Percentiles rank a stretch among this genome's conserved stretches.
phyloP scores from a whole-genome alignment of 2,329 filamentous ascomycete species.

The Colletotrichum sp. region DNA sequence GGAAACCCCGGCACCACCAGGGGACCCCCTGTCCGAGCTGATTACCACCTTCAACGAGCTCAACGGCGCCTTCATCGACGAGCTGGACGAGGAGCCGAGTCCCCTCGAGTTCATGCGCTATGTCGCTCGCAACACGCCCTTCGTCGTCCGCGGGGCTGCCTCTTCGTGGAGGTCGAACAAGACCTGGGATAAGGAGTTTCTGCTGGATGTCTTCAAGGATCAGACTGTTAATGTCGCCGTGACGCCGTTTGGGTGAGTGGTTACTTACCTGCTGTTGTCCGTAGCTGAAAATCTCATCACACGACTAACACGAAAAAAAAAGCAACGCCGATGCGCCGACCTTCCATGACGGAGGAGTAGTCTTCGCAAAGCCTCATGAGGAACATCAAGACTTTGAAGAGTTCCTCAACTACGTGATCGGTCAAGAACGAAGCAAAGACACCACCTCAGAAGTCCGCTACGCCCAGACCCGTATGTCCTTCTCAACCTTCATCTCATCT shows the following conservation, averaged over 20 bases:
- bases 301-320: not conserved
- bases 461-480: constrained; percentile 70
- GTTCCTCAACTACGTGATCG: constrained; percentile 66
- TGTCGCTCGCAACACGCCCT: constrained; percentile 76
- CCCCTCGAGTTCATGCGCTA: constrained; percentile 82
- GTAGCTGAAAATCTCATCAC: not conserved
- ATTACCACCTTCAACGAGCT: constrained; percentile 77
- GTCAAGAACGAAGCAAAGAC: constrained; percentile 28
- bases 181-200: constrained; percentile 67
- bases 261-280: not conserved
- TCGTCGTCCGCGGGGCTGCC: constrained; percentile 71
- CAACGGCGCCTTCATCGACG: constrained; percentile 65
- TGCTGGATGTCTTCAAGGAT: constrained; percentile 59
- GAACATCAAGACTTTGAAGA: constrained; percentile 64
- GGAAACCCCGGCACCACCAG: not conserved
- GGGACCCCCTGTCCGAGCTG: constrained; percentile 56
- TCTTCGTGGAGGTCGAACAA: constrained; percentile 65
- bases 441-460: constrained; percentile 63
- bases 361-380: constrained; percentile 78
- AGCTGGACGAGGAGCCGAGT: constrained; percentile 69
- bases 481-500: not conserved
- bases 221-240: constrained; percentile 75
- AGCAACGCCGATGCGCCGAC: constrained; percentile 61
- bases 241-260: constrained; percentile 70
- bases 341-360: constrained; percentile 35